Conservation (phyloP, 495 filamentous ascomycete species). For the Neurospora sp. region DNA sequence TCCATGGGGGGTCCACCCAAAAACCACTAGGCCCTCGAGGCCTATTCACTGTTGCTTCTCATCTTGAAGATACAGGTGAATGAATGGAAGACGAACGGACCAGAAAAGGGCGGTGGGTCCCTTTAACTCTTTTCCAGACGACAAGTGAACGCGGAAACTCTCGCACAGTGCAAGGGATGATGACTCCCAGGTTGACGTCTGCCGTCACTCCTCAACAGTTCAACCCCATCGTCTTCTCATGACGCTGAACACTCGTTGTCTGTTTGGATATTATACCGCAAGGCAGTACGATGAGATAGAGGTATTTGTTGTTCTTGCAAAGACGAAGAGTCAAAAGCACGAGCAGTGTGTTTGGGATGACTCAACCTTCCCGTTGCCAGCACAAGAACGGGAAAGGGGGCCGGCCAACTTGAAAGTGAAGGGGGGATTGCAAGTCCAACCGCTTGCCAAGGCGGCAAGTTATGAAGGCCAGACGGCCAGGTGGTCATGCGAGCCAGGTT, state of each 20-base stretch:
- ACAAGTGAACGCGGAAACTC: neutral
- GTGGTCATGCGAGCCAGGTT: neutral
- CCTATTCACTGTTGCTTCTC: neutral
- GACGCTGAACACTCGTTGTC: neutral
- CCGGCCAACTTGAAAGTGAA: neutral
- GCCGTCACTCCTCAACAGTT: neutral
- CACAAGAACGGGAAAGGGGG: neutral
- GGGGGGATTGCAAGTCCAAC: neutral
- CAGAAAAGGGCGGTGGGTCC: neutral
- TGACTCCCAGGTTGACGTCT: neutral
- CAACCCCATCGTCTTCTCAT: neutral
- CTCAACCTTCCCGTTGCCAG: neutral
- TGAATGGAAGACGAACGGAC: neutral
- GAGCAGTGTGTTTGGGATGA: neutral
- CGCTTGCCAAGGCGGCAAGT: neutral
- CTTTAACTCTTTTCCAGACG: neutral
- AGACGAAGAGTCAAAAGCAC: too few relatives aligned
- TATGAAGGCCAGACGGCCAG: neutral
- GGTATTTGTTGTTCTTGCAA: neutral
- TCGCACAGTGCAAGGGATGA: neutral
- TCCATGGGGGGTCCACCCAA: neutral
- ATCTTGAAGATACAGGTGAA: neutral
- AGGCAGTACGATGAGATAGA: neutral
- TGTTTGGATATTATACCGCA: neutral
- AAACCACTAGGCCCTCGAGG: neutral